A percentile compares a stretch with the other conserved stretches of the same genome.
Evolutionary conservation across 371 early-diverging fungal species (phyloP).

Genomic region (Mucor saturninus): DNA sequence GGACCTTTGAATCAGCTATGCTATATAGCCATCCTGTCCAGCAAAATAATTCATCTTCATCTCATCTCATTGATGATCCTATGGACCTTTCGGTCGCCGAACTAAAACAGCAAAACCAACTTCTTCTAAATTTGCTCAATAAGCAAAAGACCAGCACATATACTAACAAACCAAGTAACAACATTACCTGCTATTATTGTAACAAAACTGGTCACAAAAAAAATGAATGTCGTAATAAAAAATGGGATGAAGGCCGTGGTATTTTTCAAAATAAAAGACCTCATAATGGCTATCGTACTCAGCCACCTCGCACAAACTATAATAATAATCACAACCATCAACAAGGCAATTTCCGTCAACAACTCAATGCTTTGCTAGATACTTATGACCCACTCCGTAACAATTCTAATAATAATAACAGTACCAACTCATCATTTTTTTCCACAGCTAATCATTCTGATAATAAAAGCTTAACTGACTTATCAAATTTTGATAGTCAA

Average conservation of each 20-base stretch:
- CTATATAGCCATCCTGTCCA: background rate
- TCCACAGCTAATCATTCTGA: background rate
- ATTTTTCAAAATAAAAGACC: background rate
- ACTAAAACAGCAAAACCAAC: background rate
- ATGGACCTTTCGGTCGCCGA: slow-evolving; percentile 8
- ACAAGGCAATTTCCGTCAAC: background rate
- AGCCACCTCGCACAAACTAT: background rate
- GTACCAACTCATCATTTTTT: background rate
- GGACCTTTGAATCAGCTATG: background rate
- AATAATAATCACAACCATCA: background rate
- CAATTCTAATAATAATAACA: background rate
- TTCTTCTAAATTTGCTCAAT: background rate
- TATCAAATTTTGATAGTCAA: too few relatives aligned
- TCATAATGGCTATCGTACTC: background rate
- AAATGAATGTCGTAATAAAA: slow-evolving; percentile 5
- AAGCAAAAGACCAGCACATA: background rate
- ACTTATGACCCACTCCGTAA: background rate
- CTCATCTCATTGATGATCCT: too few relatives aligned
- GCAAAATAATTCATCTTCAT: background rate
- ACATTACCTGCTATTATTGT: slow-evolving; percentile 6
- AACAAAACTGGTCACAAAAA: slow-evolving; percentile 1
- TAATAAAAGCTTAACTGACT: too few relatives aligned
- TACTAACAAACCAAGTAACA: background rate
- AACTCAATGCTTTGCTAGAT: background rate
- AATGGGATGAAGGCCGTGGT: background rate